Evolutionary conservation across 352 stramenopile species (phyloP).

Genomic region (Phytopythium oedochilum): DNA sequence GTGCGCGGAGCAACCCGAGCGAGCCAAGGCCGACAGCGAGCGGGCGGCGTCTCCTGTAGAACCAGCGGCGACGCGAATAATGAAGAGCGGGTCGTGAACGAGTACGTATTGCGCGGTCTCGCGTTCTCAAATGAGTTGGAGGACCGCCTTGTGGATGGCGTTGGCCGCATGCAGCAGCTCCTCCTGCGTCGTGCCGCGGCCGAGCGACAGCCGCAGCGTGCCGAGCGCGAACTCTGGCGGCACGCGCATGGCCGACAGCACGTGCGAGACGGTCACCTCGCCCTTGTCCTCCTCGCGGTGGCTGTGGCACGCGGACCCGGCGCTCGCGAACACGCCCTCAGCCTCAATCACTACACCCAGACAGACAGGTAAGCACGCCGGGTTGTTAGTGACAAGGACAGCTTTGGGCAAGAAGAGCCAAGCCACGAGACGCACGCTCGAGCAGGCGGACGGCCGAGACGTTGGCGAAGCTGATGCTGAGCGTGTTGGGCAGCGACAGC

Average conservation of each 20-base stretch:
- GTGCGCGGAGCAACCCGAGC: too few species aligned
- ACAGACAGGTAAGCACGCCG: too few species aligned
- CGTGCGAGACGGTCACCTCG: slow-evolving; percentile 58
- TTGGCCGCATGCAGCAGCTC: slow-evolving; percentile 86
- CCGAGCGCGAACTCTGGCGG: slow-evolving; percentile 84
- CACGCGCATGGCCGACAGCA: slow-evolving; percentile 93
- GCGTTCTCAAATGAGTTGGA: slow-evolving; percentile 20
- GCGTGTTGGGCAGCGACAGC: slow-evolving; percentile 92
- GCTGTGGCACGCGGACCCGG: slow-evolving; percentile 93
- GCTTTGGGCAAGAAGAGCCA: too few species aligned
- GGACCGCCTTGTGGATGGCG: slow-evolving; percentile 66
- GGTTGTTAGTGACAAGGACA: not conserved
- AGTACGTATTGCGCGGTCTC: not conserved
- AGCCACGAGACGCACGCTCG: slow-evolving; percentile 25
- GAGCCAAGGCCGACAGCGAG: too few species aligned
- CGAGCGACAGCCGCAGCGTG: slow-evolving; percentile 94
- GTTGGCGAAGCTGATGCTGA: slow-evolving; percentile 92
- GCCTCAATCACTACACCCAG: slow-evolving; percentile 64
- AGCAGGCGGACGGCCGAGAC: slow-evolving; percentile 86
- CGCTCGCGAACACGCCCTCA: slow-evolving; percentile 85
- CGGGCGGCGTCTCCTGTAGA: too few species aligned
- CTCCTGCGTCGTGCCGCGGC: slow-evolving; percentile 82
- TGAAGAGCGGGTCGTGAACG: too few species aligned
- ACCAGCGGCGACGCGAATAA: too few species aligned
- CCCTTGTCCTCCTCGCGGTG: slow-evolving; percentile 30